Percentiles rank a stretch among this genome's conserved stretches.
Evolutionary conservation across 2,329 filamentous ascomycete species (phyloP).

Genomic region (Huntiella omanensis): DNA sequence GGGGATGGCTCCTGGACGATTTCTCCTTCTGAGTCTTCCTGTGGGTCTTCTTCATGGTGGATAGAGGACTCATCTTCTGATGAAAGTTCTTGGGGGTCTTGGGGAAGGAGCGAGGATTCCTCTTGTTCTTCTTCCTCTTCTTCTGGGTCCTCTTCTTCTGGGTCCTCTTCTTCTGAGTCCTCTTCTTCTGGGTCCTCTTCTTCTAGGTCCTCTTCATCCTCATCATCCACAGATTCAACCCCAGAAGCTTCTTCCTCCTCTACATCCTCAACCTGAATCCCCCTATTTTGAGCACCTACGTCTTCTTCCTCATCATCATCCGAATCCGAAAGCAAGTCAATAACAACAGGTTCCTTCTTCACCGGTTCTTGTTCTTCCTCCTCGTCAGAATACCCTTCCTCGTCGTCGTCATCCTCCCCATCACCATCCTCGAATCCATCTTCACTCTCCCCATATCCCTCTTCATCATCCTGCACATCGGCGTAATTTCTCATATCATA

Average conservation of each 20-base stretch:
- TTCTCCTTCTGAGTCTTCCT: too few species aligned
- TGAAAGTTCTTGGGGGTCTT: too few species aligned
- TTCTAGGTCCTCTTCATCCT: not conserved
- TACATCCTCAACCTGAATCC: not conserved
- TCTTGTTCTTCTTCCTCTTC: not conserved
- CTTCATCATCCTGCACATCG: slow-evolving; percentile 14
- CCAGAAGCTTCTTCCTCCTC: not conserved
- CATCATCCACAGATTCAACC: not conserved
- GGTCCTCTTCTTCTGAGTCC: not conserved
- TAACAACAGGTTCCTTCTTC: slow-evolving; percentile 22
- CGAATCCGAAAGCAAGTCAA: slow-evolving; percentile 28
- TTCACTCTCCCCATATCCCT: slow-evolving; percentile 4
- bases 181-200: not conserved
- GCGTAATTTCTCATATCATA: slow-evolving; percentile 15
- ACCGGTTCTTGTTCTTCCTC: slow-evolving; percentile 10
- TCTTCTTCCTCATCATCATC: slow-evolving; percentile 18
- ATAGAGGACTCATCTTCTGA: too few species aligned
- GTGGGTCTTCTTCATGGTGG: too few species aligned
- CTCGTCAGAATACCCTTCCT: not conserved
- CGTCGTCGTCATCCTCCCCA: slow-evolving; percentile 7
- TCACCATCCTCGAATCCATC: not conserved
- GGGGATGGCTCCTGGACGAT: not conserved
- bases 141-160: not conserved
- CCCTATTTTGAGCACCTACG: not conserved
- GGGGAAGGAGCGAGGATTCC: too few species aligned